Base-by-base conservation (phyloP, 352 stramenopile genomes). In the Phytopythium sindhum region DNA sequence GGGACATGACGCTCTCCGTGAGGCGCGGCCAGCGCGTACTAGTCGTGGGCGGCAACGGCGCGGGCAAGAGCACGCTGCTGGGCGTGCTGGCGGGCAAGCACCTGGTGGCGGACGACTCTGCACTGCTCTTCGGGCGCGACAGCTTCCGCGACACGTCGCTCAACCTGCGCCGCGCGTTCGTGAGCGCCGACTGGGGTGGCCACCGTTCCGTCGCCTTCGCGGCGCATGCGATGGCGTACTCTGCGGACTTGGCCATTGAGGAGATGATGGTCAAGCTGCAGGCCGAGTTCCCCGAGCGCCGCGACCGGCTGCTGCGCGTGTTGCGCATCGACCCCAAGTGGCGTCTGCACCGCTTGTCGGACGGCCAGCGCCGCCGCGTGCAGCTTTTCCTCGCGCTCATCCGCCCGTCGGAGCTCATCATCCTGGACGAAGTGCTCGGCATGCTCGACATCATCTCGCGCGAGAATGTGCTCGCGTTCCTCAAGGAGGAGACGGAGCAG, bases 341-440 rank as follows among this genome's bases (percentile, higher is more conserved):
- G 88, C 86, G 90, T 14, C 77, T 94, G n/a, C 83, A 92, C 65
- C 83, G 80, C 23, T 64, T 96, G 7, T 94, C 87, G 56, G 86
- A 93, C 61, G 87, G 87, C 48, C 87, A 96, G 64, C 78, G 86
- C 21, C 85, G 90, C 56, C 86, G 97, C 44, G 97, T 99, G 12
- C 97, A 99, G 77, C 80, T 99, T 44, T 97, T 99, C 65, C 68
- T 99, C 28, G 95, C 95, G 39, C 78, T 99, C 5, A 79, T 99
- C 54, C 85, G 96, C 48, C 97, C 97, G 19, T 99, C 98, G 59
- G 84, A 98, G 66, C 86, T 99, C 58, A 92, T 99, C 39, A 73
- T 99, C 6, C 78, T 99, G n/a, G 97, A 99, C 67, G 97, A 99
- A 85, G 90, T 99, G 55, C 97, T 98, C 10, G 97, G 95, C 1